Evolutionary conservation across 2,329 filamentous ascomycete genomes (phyloP), one percentile per base, ranked within the genome.

Genomic region (Diaporthe ampelina): DNA sequence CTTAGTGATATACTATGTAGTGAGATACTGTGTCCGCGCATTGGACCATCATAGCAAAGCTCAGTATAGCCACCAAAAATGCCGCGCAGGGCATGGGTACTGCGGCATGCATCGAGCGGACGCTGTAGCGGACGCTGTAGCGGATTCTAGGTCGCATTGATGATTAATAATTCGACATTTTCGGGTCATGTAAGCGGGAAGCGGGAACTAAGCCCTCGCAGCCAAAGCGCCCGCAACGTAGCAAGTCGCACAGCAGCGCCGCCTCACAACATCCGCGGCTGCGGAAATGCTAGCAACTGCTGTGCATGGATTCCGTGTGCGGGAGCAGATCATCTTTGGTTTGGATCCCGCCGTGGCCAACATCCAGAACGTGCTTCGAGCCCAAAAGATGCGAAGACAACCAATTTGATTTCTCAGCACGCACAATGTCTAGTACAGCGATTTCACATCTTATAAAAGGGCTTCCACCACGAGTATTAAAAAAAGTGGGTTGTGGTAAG

Each of bases 381-480:
- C 24, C 24, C 9, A 4, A 8, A 7, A 29, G 40, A 21, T 17
- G 24, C 24, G 26, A 48, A 17, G 5, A 35, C n/a, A 21, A 17
- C 10, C 19, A 8, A n/a, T 11, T 8, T 37, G 63, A 67, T 67
- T 67, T 67, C 21, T 67, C 63, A 67, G 45, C 63, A 40, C 37
- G 10, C 1, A 15, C 15, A 7, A 40, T 13, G 37, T 40, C 10
- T 13, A 11, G 10, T 40, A 40, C 11, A 40, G 37, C 4, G 37
- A 15, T 40, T 40, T 11, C 37, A 40, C 21, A 9, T 6, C 5
- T 32, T 65, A 65, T 48, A 48, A 65, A 50, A 50, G 7, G 9
- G 26, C 43, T 9, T 1, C 11, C 50, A n/a, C 9, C 11, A 50
- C 15, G 19, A 17, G 17, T 0, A 0, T 0, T 40, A 3, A 4